A percentile compares a stretch with the other conserved stretches of the same genome.
Evolutionary conservation across 352 stramenopile genomes (phyloP).

Genomic region (Globisporangium yorkense): DNA sequence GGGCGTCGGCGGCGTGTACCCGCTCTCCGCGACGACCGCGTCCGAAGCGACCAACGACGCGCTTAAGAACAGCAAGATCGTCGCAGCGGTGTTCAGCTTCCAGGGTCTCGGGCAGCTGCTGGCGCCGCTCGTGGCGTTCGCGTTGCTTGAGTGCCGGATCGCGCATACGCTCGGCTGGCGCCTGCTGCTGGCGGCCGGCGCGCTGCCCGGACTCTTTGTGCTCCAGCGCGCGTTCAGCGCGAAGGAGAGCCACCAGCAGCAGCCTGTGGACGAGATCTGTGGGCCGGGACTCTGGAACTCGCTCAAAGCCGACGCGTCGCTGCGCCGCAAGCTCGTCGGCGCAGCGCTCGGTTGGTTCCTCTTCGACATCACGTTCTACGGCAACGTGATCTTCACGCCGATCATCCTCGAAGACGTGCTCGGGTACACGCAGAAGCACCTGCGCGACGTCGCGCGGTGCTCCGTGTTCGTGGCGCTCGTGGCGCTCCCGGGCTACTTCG

Average conservation of each 20-base stretch:
- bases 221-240: slow-evolving; percentile 31
- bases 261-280: slow-evolving; percentile 27
- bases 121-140: slow-evolving; percentile 4
- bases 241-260: slow-evolving; percentile 45
- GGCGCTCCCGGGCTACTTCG: slow-evolving; percentile 64
- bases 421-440: slow-evolving; percentile 46
- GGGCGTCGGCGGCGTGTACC: slow-evolving; percentile 78
- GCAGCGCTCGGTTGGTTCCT: slow-evolving; percentile 89
- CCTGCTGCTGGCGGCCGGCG: slow-evolving; percentile 3
- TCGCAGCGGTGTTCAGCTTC: slow-evolving; percentile 20
- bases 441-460: slow-evolving; percentile 52
- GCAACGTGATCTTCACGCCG: slow-evolving; percentile 85
- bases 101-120: slow-evolving; percentile 12
- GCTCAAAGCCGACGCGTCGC: slow-evolving; percentile 19
- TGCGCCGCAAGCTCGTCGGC: slow-evolving; percentile 64
- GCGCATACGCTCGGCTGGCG: slow-evolving; percentile 9
- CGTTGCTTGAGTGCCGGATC: slow-evolving; percentile 8
- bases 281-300: slow-evolving; percentile 10
- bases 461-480: slow-evolving; percentile 66
- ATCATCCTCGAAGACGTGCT: slow-evolving; percentile 75
- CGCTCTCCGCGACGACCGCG: slow-evolving; percentile 66
- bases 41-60: slow-evolving; percentile 12
- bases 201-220: slow-evolving; percentile 7
- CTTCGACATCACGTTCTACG: slow-evolving; percentile 90
- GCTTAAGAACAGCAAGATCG: slow-evolving; percentile 55